Evolutionary conservation across 2,329 filamentous ascomycete genomes (phyloP).

Genomic region (Parafenestella ontariensis): DNA sequence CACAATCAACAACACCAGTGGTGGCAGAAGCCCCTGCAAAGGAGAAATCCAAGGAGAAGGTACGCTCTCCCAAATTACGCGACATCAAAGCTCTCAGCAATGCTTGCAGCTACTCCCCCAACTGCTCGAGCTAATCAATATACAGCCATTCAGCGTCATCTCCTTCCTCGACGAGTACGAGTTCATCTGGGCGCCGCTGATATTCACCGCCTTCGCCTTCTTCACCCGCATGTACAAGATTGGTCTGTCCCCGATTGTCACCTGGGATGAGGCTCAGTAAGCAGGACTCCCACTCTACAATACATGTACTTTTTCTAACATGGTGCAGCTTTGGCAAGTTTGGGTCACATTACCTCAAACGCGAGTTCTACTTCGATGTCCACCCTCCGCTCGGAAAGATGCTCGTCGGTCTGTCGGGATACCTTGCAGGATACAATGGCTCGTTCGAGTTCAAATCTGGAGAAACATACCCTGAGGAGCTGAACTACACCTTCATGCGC

Average conservation of each 20-base stretch:
- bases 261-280: slow-evolving; percentile 79
- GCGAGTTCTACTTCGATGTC: slow-evolving; percentile 99
- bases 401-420: slow-evolving; percentile 94
- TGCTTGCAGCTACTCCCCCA: slow-evolving; percentile 1
- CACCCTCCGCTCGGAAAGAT: slow-evolving; percentile 98
- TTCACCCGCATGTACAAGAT: slow-evolving; percentile 74
- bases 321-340: slow-evolving; percentile 87
- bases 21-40: slow-evolving; percentile 42
- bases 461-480: slow-evolving; percentile 89
- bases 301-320: slow-evolving; percentile 27
- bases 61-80: slow-evolving; percentile 25
- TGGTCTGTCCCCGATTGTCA: slow-evolving; percentile 73
- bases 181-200: slow-evolving; percentile 67
- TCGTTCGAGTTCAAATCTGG: slow-evolving; percentile 99
- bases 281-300: slow-evolving; percentile 27
- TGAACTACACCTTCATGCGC: slow-evolving; percentile 99
- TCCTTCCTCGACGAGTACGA: slow-evolving; percentile 69
- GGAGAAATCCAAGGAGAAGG: slow-evolving; percentile 59
- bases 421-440: slow-evolving; percentile 96
- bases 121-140: slow-evolving; percentile 22
- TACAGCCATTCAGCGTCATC: slow-evolving; percentile 62
- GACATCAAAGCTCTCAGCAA: slow-evolving; percentile 8
- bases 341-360: slow-evolving; percentile 97
- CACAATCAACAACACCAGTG: slow-evolving; percentile 34
- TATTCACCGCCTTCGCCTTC: slow-evolving; percentile 69